phyloP scores from a whole-genome alignment of 228 moss, liverwort and hornwort genomes.

The Sphagnum fallax region DNA sequence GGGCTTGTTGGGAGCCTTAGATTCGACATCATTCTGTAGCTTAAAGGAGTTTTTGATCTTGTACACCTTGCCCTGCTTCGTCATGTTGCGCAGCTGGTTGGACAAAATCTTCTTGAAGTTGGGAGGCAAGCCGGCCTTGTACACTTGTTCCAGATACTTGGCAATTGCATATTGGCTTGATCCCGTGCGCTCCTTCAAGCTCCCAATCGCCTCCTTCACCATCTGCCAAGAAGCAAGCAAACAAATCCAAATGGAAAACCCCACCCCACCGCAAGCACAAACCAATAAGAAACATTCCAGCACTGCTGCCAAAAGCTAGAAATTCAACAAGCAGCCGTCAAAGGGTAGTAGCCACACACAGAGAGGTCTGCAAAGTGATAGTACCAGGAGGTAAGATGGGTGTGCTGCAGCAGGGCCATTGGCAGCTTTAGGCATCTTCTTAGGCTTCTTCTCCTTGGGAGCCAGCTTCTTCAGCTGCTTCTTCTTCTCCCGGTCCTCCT shows the following conservation, averaged over 20 bases:
- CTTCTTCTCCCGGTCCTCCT: slow-evolving; percentile 16
- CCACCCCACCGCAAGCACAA: too few relatives aligned
- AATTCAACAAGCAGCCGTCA: background rate
- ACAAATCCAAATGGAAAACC: too few relatives aligned
- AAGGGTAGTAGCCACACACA: slow-evolving; percentile 15
- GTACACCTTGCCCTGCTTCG: slow-evolving; percentile 63
- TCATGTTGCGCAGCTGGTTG: slow-evolving; percentile 61
- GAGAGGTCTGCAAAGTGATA: slow-evolving; percentile 21
- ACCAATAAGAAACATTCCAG: background rate
- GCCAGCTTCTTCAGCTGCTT: slow-evolving; percentile 52
- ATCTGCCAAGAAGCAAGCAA: slow-evolving; percentile 20
- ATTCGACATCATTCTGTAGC: slow-evolving; percentile 73
- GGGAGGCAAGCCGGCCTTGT: slow-evolving; percentile 60
- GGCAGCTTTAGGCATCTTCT: slow-evolving; percentile 56
- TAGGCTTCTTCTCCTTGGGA: slow-evolving; percentile 64
- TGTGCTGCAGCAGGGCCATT: slow-evolving; percentile 29
- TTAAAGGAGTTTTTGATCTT: slow-evolving; percentile 88
- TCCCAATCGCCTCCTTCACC: slow-evolving; percentile 73
- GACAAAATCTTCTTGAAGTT: slow-evolving; percentile 78
- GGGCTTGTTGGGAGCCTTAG: slow-evolving; percentile 27
- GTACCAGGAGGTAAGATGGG: slow-evolving; percentile 56
- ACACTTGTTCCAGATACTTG: slow-evolving; percentile 73
- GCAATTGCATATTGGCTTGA: slow-evolving; percentile 76
- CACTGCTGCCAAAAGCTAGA: background rate
- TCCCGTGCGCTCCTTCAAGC: slow-evolving; percentile 75